These are phyloP conservation scores for Vigna mungo DNA, from an alignment of 306 rosid species.

Conservation along the genomic window DNA sequence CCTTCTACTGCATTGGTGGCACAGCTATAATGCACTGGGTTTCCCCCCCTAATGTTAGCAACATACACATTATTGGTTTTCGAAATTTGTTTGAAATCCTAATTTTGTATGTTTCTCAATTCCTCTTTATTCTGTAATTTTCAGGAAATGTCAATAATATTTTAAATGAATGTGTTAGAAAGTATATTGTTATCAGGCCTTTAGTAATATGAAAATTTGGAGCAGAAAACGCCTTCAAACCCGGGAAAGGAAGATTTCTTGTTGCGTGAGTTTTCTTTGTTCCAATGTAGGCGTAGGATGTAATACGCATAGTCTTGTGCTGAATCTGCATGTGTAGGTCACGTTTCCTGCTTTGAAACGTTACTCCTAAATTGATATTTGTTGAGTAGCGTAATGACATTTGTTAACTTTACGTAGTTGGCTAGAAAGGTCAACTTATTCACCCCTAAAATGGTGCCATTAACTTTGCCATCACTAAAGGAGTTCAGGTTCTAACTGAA, in stretches of 20 bases:
- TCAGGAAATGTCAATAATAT: no score
- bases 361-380: background rate
- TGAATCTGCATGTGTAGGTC: background rate
- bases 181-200: background rate
- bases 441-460: slow-evolving; percentile 16
- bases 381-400: background rate
- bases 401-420: background rate
- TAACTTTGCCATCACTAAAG: slow-evolving; percentile 1
- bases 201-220: background rate
- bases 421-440: background rate
- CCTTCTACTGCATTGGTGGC: background rate
- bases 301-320: background rate
- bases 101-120: background rate
- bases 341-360: slow-evolving; percentile 11
- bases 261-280: no score
- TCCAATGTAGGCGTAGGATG: background rate
- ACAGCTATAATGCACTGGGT: slow-evolving; percentile 6
- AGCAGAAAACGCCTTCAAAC: background rate
- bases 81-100: background rate
- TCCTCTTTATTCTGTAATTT: no score
- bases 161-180: no score
- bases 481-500: background rate
- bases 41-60: background rate
- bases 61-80: background rate
- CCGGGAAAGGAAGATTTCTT: background rate